Evolutionary conservation across 192 early-diverging fungal species (phyloP).

Genomic region (Podila verticillata): DNA sequence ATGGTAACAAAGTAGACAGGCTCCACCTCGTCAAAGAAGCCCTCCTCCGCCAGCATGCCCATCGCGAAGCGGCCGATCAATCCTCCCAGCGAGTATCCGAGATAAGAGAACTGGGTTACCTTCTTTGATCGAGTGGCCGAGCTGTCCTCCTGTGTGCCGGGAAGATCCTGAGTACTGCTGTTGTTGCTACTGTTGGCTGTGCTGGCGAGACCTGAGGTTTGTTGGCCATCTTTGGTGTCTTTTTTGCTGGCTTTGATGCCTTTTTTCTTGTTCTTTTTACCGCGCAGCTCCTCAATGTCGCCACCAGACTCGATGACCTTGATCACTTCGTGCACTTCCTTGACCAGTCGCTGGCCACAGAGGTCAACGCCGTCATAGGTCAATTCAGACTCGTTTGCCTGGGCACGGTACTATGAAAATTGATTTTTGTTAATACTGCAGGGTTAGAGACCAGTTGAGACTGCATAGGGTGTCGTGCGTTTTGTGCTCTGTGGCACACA

Average conservation of each 20-base stretch:
- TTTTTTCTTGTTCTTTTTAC: conserved; percentile 34
- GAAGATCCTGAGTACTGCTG: conserved; percentile 11
- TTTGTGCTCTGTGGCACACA: too few relatives aligned
- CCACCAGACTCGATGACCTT: conserved; percentile 34
- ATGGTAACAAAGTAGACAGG: conserved; percentile 64
- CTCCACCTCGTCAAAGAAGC: conserved; percentile 56
- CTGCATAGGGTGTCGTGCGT: background rate
- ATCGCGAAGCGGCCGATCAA: conserved; percentile 62
- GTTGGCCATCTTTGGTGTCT: background rate
- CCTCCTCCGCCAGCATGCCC: conserved; percentile 55
- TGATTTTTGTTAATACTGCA: background rate
- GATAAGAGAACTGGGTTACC: conserved; percentile 51
- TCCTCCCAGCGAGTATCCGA: conserved; percentile 71
- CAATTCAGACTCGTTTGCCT: conserved; percentile 55
- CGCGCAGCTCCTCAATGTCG: conserved; percentile 47
- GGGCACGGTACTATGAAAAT: conserved; percentile 56
- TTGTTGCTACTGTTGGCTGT: conserved; percentile 9
- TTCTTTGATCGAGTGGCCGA: conserved; percentile 8
- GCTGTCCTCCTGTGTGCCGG: conserved; percentile 6
- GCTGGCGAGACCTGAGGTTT: background rate
- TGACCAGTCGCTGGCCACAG: conserved; percentile 58
- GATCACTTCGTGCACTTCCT: conserved; percentile 51
- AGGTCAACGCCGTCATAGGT: conserved; percentile 69
- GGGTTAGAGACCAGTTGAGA: background rate
- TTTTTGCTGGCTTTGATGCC: conserved; percentile 22